Conservation (phyloP, 1,284 basidiomycete species). For the Ceratobasidium sp. region DNA sequence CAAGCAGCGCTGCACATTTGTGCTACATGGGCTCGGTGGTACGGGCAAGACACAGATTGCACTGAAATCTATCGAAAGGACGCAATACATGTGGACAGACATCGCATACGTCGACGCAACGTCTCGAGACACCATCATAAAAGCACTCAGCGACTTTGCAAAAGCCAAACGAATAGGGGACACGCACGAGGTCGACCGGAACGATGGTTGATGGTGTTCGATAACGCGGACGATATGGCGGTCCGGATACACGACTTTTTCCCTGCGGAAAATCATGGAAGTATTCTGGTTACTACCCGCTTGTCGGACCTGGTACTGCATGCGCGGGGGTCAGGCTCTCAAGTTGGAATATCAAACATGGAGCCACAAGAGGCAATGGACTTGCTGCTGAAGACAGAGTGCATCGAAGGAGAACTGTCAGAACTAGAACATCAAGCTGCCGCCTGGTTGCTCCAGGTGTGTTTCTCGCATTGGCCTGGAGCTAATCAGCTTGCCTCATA, state of each 20-base stretch:
- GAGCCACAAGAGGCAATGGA: neutral
- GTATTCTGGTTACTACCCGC: neutral
- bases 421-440: neutral
- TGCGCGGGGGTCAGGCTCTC: neutral
- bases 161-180: neutral
- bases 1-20: neutral
- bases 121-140: no score
- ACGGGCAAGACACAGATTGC: slow-evolving; percentile 40
- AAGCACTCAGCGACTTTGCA: neutral
- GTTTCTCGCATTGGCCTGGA: no score
- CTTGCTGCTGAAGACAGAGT: neutral
- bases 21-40: slow-evolving; percentile 35
- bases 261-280: neutral
- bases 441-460: neutral
- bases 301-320: neutral
- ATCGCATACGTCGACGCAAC: slow-evolving; percentile 38
- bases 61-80: neutral
- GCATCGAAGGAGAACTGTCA: neutral
- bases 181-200: neutral
- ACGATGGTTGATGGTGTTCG: no score
- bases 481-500: no score
- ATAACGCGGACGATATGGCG: no score
- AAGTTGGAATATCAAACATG: neutral
- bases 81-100: neutral
- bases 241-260: no score